Evolutionary conservation across 495 filamentous ascomycete species (phyloP), one percentile per base, ranked within the genome.

Genomic region (Hypoxylon cercidicola): DNA sequence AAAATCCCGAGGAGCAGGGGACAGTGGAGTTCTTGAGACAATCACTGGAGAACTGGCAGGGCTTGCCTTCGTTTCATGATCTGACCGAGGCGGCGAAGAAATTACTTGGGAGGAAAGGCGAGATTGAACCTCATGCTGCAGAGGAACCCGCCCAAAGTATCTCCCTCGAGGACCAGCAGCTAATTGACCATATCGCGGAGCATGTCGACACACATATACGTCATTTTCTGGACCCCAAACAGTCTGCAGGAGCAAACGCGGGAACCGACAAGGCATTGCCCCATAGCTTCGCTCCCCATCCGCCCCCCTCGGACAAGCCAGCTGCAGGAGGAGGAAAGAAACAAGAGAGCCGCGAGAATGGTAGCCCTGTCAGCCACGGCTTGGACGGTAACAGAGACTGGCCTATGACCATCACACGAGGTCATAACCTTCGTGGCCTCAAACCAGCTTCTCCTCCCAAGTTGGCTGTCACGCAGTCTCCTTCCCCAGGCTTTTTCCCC

Each of bases 351-450:
- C 7, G 41, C 49, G 49, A 52, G 25, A 48, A 60, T 46, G 55
- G 28, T 13, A 18, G 28, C 23, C 35, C 58, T 60, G 28, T 34
- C 30, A 47, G 52, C 41, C 71, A 71, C 12, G 68, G 71, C 43
- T 60, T 71, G 46, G 71, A 73, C 51, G 68, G 71, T 20, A 71
- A 71, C 28, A 54, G 68, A 48, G 71, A 73, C 51, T 68, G 57
- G 51, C 71, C 64, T 52, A 20, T 64, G 47, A 64, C 60, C 28
- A 45, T 50, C 0, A 55, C 57, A 19, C 50, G 49, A 30, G 46
- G 37, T 9, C 70, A 50, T 18, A 37, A 56, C 15, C 25, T 54
- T n/a, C 58, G 61, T 25, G 52, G 21, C 20, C 30, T 30, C 19
- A 49, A 57, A 19, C 47, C 46, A 8, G 43, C 21, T 23, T 46